A percentile compares a stretch with the other conserved stretches of the same genome.
These are phyloP conservation scores for Metarhizium rileyi DNA, from an alignment of 2,329 filamentous ascomycete species.

Conservation along the genomic window DNA sequence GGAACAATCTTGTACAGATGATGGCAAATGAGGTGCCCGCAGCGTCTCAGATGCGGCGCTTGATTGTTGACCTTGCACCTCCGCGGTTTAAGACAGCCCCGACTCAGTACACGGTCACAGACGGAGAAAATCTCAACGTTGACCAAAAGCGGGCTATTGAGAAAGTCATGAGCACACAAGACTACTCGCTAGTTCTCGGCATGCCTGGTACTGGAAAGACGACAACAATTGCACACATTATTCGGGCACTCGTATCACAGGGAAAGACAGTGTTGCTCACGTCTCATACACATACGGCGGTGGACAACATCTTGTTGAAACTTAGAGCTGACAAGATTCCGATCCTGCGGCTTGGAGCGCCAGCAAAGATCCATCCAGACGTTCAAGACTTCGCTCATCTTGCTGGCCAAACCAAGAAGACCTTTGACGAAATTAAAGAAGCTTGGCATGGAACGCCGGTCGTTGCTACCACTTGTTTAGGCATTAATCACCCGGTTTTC, in stretches of 20 bases:
- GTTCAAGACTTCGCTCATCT: slow-evolving; percentile 79
- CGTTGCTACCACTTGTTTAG: slow-evolving; percentile 90
- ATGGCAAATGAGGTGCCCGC: slow-evolving; percentile 73
- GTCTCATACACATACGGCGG: slow-evolving; percentile 93
- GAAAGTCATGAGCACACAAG: slow-evolving; percentile 90
- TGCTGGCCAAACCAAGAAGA: slow-evolving; percentile 61
- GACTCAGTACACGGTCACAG: slow-evolving; percentile 53
- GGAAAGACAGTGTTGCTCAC: slow-evolving; percentile 89
- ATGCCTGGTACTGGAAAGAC: slow-evolving; percentile 99
- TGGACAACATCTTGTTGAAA: slow-evolving; percentile 96
- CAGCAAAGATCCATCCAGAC: slow-evolving; percentile 78
- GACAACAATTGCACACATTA: slow-evolving; percentile 96
- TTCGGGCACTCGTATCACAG: slow-evolving; percentile 76
- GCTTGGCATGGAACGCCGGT: slow-evolving; percentile 81
- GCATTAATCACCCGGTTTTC: slow-evolving; percentile 83
- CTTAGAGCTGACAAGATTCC: slow-evolving; percentile 68
- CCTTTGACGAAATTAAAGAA: slow-evolving; percentile 72
- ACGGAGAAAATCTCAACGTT: slow-evolving; percentile 63
- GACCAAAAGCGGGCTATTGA: slow-evolving; percentile 81
- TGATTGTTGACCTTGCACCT: slow-evolving; percentile 68
- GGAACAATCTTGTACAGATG: slow-evolving; percentile 86
- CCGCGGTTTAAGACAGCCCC: slow-evolving; percentile 63
- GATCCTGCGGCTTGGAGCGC: slow-evolving; percentile 75
- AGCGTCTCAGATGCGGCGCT: slow-evolving; percentile 60
- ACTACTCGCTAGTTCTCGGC: slow-evolving; percentile 93